Percentiles rank a stretch among this genome's conserved stretches.
These are phyloP conservation scores for Ananas comosus DNA, from an alignment of 176 grass and related monocot genomes.

Conservation along the genomic window DNA sequence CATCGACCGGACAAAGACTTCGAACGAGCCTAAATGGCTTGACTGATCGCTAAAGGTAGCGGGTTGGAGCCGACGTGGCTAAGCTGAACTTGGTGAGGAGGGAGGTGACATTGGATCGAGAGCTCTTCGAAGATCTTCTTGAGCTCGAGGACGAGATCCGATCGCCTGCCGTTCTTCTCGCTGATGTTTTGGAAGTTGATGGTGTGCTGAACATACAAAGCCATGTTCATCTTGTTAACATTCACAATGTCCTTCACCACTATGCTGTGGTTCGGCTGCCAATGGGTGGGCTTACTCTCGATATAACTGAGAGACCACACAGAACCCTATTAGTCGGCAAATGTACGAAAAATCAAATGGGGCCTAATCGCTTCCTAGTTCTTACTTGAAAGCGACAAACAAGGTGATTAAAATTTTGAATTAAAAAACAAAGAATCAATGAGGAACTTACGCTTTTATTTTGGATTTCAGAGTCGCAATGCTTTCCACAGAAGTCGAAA, in stretches of 20 bases:
- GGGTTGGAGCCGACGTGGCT: constrained; percentile 38
- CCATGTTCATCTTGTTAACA: constrained; percentile 87
- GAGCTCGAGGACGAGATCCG: constrained; percentile 73
- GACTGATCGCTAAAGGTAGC: constrained; percentile 29
- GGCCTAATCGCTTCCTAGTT: too few species aligned
- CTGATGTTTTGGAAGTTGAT: constrained; percentile 92
- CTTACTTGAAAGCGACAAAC: not conserved
- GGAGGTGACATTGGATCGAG: constrained; percentile 46
- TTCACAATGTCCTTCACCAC: constrained; percentile 75
- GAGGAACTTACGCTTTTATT: constrained; percentile 65
- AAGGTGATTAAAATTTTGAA: not conserved
- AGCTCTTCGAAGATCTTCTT: constrained; percentile 92
- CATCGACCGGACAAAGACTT: not conserved
- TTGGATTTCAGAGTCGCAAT: constrained; percentile 63
- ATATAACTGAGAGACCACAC: constrained; percentile 54
- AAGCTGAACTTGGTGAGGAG: constrained; percentile 67
- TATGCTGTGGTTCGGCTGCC: constrained; percentile 58
- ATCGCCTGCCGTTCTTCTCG: constrained; percentile 65
- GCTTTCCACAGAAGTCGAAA: constrained; percentile 60
- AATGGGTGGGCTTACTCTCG: constrained; percentile 82
- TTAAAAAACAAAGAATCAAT: not conserved
- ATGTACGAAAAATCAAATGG: not conserved
- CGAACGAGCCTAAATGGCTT: constrained; percentile 20
- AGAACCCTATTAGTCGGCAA: not conserved
- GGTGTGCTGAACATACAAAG: constrained; percentile 57